These are phyloP conservation scores for Cystobasidium onofrii DNA, from an alignment of 768 basidiomycete species.

Conservation along the genomic window DNA sequence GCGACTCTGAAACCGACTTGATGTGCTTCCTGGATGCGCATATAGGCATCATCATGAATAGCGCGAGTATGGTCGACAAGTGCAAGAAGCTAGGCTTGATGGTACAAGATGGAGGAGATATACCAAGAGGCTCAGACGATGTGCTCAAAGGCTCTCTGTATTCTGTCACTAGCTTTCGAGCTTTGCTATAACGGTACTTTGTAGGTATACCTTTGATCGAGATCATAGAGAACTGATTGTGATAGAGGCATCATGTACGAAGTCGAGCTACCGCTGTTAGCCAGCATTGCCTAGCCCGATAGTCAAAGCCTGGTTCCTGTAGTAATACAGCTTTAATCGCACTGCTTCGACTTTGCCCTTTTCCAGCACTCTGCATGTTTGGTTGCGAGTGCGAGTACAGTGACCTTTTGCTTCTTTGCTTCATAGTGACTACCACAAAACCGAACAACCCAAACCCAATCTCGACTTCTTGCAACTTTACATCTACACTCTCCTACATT, in stretches of 20 bases:
- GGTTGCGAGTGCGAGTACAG: background rate
- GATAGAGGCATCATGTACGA: background rate
- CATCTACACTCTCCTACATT: background rate
- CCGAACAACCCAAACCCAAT: background rate
- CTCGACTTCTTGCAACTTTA: background rate
- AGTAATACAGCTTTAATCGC: too few relatives aligned
- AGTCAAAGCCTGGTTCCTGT: too few relatives aligned
- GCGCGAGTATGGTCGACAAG: slow-evolving; percentile 21
- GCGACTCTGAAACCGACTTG: slow-evolving; percentile 19
- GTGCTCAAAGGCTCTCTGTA: background rate
- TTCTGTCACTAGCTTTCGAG: background rate
- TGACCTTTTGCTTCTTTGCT: background rate
- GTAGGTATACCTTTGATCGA: background rate
- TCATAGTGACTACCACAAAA: background rate
- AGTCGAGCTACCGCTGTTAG: background rate
- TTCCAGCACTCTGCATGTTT: background rate
- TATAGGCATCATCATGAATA: slow-evolving; percentile 26
- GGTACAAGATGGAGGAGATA: background rate
- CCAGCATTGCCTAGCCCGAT: too few relatives aligned
- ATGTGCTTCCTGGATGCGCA: slow-evolving; percentile 23
- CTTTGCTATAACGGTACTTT: background rate
- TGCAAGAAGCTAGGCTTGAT: slow-evolving; percentile 8
- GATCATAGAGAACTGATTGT: background rate
- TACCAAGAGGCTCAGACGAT: background rate
- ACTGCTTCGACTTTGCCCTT: too few relatives aligned